A percentile compares a stretch with the other conserved stretches of the same genome.
Conservation (phyloP, 2,329 filamentous ascomycete species). For the Xylariaceae sp. region DNA sequence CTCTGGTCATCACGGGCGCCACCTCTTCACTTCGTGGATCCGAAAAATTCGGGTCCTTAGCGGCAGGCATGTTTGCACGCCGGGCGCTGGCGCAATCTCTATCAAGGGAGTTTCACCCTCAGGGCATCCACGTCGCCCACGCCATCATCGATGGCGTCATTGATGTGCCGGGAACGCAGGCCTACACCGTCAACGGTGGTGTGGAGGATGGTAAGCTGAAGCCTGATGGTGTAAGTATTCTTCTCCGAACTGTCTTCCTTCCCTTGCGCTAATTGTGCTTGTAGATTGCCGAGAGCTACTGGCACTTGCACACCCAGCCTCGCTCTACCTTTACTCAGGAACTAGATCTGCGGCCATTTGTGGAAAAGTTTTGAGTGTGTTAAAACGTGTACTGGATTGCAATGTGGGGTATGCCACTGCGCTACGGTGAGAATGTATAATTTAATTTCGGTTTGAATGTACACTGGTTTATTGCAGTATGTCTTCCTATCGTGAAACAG, state of each 20-base stretch:
- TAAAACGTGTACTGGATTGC: background rate
- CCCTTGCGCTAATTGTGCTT: slow-evolving; percentile 31
- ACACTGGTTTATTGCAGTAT: background rate
- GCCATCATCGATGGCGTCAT: slow-evolving; percentile 78
- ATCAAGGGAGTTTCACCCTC: slow-evolving; percentile 75
- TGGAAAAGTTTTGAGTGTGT: slow-evolving; percentile 65
- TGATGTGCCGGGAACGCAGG: slow-evolving; percentile 71
- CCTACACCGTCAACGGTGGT: slow-evolving; percentile 44
- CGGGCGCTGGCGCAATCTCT: slow-evolving; percentile 71
- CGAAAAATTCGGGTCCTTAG: slow-evolving; percentile 68
- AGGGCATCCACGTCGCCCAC: slow-evolving; percentile 76
- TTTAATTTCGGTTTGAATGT: background rate
- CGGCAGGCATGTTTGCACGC: slow-evolving; percentile 72
- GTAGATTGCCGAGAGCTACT: slow-evolving; percentile 78
- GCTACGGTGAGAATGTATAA: no score
- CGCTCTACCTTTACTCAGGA: slow-evolving; percentile 74
- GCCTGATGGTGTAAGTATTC: slow-evolving; percentile 65
- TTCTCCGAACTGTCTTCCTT: slow-evolving; percentile 4
- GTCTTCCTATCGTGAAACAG: background rate
- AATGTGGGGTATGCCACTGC: background rate
- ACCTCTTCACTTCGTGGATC: slow-evolving; percentile 73
- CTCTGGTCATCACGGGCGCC: slow-evolving; percentile 76
- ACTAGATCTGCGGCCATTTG: slow-evolving; percentile 71
- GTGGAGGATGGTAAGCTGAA: slow-evolving; percentile 62
- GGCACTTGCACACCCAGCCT: slow-evolving; percentile 74